Conservation (phyloP, 148 eudicot genomes). For the Diospyros kaki region DNA sequence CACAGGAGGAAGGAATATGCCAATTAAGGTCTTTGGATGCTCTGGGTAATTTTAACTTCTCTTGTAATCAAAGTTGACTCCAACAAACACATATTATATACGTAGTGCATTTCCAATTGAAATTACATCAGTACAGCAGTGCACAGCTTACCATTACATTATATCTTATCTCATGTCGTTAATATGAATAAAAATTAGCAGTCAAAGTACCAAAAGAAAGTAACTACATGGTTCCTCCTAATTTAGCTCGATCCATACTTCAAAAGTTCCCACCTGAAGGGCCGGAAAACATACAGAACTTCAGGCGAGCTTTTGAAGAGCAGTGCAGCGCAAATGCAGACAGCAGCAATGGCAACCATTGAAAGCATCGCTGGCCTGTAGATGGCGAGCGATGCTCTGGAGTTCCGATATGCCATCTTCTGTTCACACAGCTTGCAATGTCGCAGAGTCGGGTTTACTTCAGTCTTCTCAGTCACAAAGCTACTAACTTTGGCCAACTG, state of each 20-base stretch:
- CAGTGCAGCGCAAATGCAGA: constrained; percentile 80
- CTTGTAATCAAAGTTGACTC: no score
- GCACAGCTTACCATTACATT: no score
- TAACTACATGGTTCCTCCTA: background rate
- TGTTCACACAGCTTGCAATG: constrained; percentile 52
- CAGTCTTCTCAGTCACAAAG: constrained; percentile 42
- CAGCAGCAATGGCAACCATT: constrained; percentile 76
- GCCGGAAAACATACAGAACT: constrained; percentile 50
- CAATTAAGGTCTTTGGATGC: no score
- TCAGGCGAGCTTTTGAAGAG: constrained; percentile 77
- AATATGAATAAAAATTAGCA: no score
- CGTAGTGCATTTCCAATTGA: no score
- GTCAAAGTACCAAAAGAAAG: background rate
- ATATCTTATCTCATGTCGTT: no score
- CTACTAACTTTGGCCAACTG: constrained; percentile 26
- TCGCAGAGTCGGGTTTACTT: constrained; percentile 4
- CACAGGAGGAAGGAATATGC: no score
- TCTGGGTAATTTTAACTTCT: no score
- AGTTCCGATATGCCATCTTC: constrained; percentile 34
- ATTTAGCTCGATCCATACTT: constrained; percentile 55
- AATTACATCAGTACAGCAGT: no score
- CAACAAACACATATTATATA: no score
- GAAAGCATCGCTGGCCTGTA: constrained; percentile 80
- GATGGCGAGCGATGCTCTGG: constrained; percentile 34
- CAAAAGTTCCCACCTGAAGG: constrained; percentile 74